Evolutionary conservation across 2,329 filamentous ascomycete genomes (phyloP).

Genomic region (Ascochyta clinopodiicola): DNA sequence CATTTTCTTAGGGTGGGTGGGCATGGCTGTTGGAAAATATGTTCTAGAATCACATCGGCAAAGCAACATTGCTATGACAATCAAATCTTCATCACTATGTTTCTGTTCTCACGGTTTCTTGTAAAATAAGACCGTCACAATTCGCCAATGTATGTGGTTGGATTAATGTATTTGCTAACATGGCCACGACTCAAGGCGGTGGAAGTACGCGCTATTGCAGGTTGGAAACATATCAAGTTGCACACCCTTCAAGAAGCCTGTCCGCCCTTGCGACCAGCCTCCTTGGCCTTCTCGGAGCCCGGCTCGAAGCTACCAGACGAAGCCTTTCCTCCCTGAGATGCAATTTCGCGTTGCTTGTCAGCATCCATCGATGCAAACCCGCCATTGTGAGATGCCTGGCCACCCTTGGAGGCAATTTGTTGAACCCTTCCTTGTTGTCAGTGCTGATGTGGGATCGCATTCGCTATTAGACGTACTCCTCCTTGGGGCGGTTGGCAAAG

Average conservation of each 20-base stretch:
- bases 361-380: slow-evolving; percentile 49
- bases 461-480: slow-evolving; percentile 35
- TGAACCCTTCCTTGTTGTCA: slow-evolving; percentile 34
- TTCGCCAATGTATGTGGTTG: neutral
- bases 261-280: slow-evolving; percentile 63
- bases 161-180: neutral
- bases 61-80: slow-evolving; percentile 10
- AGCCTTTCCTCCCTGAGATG: slow-evolving; percentile 61
- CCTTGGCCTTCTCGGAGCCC: slow-evolving; percentile 59
- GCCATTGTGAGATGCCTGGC: slow-evolving; percentile 44
- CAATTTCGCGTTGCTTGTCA: slow-evolving; percentile 57
- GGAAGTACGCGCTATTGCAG: neutral
- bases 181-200: neutral
- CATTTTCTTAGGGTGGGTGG: neutral
- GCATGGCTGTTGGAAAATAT: neutral
- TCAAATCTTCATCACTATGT: neutral
- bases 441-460: no score
- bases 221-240: neutral
- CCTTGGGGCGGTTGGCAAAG: slow-evolving; percentile 58
- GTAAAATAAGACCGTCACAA: neutral
- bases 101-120: neutral
- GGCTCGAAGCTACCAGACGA: slow-evolving; percentile 63
- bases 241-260: slow-evolving; percentile 5
- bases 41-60: slow-evolving; percentile 1
- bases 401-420: slow-evolving; percentile 54